Conservation (phyloP, 345 rosid genomes). For the Fremontodendron californicum region DNA sequence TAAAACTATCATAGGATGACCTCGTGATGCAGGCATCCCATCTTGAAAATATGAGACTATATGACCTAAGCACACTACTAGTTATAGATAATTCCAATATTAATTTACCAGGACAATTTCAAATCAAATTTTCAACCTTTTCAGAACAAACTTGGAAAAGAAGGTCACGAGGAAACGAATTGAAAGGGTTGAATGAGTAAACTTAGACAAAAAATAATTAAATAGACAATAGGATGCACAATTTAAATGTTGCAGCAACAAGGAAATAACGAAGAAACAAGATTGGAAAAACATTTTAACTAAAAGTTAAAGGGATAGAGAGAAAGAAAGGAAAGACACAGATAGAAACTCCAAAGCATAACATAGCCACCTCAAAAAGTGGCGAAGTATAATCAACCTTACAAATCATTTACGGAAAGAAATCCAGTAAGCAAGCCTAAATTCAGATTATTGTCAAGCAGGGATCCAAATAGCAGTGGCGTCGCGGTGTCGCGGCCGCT, state of each 20-base stretch:
- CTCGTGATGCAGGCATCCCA: background rate
- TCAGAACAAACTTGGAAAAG: background rate
- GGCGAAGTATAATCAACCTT: conserved; percentile 20
- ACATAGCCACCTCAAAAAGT: background rate
- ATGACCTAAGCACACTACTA: background rate
- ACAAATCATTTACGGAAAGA: conserved; percentile 97
- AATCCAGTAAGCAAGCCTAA: conserved; percentile 92
- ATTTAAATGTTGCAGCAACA: background rate
- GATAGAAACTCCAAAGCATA: background rate
- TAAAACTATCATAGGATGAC: background rate
- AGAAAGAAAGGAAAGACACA: background rate
- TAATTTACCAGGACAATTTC: background rate
- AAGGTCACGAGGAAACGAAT: background rate
- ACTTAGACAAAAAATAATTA: background rate
- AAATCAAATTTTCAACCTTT: background rate
- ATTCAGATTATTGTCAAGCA: conserved; percentile 79
- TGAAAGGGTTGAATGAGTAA: background rate
- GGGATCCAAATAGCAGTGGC: too few species aligned
- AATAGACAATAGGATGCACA: background rate
- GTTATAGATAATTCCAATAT: background rate
- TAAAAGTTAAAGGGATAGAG: background rate
- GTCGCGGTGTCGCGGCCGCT: too few species aligned
- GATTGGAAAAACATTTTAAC: background rate
- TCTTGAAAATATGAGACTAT: background rate
- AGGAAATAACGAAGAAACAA: background rate